Base-by-base conservation (phyloP, 768 basidiomycete genomes). In the Termitomyces sp. region DNA sequence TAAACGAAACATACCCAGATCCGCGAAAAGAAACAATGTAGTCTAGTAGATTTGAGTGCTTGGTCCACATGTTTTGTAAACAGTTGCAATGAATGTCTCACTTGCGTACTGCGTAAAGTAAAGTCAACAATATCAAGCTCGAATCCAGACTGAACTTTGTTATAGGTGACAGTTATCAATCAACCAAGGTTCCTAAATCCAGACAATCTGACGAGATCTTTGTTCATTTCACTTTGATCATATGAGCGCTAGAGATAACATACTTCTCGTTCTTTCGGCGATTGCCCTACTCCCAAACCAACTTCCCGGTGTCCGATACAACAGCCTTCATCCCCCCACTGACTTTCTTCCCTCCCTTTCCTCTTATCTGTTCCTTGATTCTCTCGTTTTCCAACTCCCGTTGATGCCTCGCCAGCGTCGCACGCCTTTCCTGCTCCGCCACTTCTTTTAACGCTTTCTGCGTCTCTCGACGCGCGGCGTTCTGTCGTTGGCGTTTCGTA, bases 401-500 rank as follows among this genome's bases (percentile, higher is more conserved):
- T 62, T 80, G 79, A 68, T 91, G 87, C 62, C 75, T 72, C 16
- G 81, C 82, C 13, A 89, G 74, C 38, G 69, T 70, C 6, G 78
- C 75, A 42, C 80, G 66, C 38, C 84, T 74, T 46, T 80, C 75
- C 9, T 10, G 68, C 70, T 67, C 88, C 87, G 73, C 74, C 1
- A 79, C 83, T 0, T 74, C 80, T 64, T 83, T 86, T 6, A 73
- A 78, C 7, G 32, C 75, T 7, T 69, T 70, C 66, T 89, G 89
- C 0, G 73, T 74, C 1, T 79, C 83, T 0, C 75, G 80, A 63
- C 82, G 86, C 6, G 72, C 79, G 3, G 78, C 82, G 61, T 90
- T 89, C 66, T 92, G 77, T 9, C 86, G 80, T 67, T 90, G 87
- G 44, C 80, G 80, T 70, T 92, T 89, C 6, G 84, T 87, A 58